Percentiles rank a stretch among this genome's conserved stretches.
Conservation (phyloP, 768 basidiomycete species). For the Mycena amicta region DNA sequence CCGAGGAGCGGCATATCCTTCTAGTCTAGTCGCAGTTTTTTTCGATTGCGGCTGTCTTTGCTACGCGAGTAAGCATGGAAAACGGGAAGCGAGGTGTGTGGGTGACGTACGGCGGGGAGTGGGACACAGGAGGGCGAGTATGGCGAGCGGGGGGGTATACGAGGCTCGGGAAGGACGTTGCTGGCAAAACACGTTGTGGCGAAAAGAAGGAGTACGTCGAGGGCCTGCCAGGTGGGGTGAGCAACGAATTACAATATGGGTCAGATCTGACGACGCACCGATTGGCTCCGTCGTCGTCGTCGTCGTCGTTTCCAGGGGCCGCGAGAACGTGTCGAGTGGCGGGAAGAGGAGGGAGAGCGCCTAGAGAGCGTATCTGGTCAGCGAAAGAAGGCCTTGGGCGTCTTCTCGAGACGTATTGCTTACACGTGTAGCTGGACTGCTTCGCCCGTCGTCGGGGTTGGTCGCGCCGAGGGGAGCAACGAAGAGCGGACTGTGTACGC, state of each 20-base stretch:
- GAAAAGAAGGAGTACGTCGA: background rate
- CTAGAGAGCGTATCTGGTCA: background rate
- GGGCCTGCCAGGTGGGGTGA: background rate
- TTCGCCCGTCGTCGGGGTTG: background rate
- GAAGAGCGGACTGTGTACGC: background rate
- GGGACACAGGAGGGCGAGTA: background rate
- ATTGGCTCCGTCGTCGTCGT: background rate
- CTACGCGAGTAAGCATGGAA: background rate
- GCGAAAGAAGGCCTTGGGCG: background rate
- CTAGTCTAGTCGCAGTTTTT: background rate
- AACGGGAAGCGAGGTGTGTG: background rate
- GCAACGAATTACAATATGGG: background rate
- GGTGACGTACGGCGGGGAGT: background rate
- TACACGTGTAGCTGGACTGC: background rate
- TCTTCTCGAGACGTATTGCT: background rate
- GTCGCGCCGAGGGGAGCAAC: background rate
- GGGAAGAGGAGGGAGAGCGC: background rate
- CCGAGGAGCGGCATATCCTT: slow-evolving; percentile 21
- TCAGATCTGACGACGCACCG: background rate
- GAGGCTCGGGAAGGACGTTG: background rate
- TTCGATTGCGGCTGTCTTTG: background rate
- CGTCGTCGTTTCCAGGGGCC: background rate
- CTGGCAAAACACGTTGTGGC: background rate
- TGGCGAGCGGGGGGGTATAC: background rate
- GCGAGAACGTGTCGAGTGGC: background rate